Evolutionary conservation across 305 asterid genomes (phyloP), one percentile per base, ranked within the genome.

Genomic region (Solanum aculeatissimum): DNA sequence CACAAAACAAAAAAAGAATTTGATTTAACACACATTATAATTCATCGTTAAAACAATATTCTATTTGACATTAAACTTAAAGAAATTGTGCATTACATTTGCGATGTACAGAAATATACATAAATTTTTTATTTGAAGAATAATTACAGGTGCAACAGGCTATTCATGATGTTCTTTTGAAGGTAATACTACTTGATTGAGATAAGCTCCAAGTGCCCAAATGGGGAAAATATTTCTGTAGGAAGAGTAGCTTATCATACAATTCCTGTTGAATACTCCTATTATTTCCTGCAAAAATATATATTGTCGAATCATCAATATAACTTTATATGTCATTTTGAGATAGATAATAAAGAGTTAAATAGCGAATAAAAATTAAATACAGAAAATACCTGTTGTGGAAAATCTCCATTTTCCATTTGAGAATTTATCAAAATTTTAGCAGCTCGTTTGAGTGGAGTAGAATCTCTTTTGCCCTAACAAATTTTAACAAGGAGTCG

Each of bases 181-280:
- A 19, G 86, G 58, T 25, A 83, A 83, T 84, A 92, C 35, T 21
- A 94, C 95, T 86, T 89, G 87, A 87, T 93, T 92, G 86, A 92
- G 93, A 88, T 93, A 94, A 80, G 51, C 91, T 23, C 98, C 98
- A 80, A 94, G 94, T 1, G 97, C 96, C 97, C 97, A 94, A 72
- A 92, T 92, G 4, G 97, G 93, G 69, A 94, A 92, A 58, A 93
- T 89, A 54, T 91, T 94, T 88, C 93, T 90, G 86, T 94, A 94
- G 18, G 93, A 84, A 6, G 98, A 91, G 88, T 92, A 94, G 88
- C 92, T 92, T 86, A 94, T 90, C 97, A 90, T 94, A 80, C 96
- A 91, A 71, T 87, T 94, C 69, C 77, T 89, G 86, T 91, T 93
- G 92, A 92, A 92, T 16, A 90, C 98, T 11, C 98, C 98, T 2